Base-by-base conservation (phyloP, 345 rosid species). In the Anastatica hierochuntica region DNA sequence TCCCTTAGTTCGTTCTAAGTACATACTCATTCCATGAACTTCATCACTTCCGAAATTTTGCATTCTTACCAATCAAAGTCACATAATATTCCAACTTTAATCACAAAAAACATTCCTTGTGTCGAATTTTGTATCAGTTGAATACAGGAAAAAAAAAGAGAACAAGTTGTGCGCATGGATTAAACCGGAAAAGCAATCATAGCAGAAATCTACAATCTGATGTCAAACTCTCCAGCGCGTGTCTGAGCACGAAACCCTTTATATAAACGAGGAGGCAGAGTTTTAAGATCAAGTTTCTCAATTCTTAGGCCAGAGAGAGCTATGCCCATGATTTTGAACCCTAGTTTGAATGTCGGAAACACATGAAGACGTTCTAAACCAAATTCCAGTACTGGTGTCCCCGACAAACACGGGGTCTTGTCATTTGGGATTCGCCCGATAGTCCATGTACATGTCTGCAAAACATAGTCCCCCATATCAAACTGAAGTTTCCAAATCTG, bases 181-280 rank as follows among this genome's bases (percentile, higher is more conserved):
- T n/a, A n/a, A n/a, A n/a, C n/a, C n/a, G n/a, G n/a, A n/a, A n/a
- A n/a, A n/a, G n/a, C n/a, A n/a, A n/a, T n/a, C n/a, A n/a, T n/a
- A n/a, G n/a, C n/a, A 17, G 31, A 17, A 49, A 26, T 40, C 77
- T 74, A 84, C 33, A 89, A 73, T 69, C 97, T 81, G 42, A 92
- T 88, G 67, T 88, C 94, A n/a, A 72, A 92, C 33, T 69, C 76
- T 10, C 95, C 98, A 14, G 88, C 84, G 31, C 75, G 73, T 16
- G 96, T 92, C 43, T 78, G 77, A 52, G 95, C 94, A 66, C 90
- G 87, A 57, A 88, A 88, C 58, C 97, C 97, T 79, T 83, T 92
- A 68, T 81, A 85, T 13, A 82, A 74, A 39, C 94, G 94, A 62
- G 56, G 74, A 37, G 98, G 84, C 17, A 70, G 42, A 33, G 74